Percentiles rank a stretch among this genome's conserved stretches.
Evolutionary conservation across 2,329 filamentous ascomycete species (phyloP).

Genomic region (Drechmeria coniospora): DNA sequence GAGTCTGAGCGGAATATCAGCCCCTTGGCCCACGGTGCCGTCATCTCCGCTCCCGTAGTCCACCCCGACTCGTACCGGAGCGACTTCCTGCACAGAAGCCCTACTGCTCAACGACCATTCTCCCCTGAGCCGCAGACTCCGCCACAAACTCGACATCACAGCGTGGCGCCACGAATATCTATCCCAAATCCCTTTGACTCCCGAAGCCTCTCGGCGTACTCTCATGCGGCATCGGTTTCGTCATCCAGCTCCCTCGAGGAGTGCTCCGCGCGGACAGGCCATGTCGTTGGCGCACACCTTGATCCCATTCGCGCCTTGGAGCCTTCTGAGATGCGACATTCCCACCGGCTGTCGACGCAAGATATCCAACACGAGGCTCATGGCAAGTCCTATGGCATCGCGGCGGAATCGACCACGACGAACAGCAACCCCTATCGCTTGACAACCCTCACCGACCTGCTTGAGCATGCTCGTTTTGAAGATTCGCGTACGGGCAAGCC

Average conservation of each 20-base stretch:
- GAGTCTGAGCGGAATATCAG: slow-evolving; percentile 5
- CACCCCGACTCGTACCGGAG: slow-evolving; percentile 26
- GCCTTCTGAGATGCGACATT: slow-evolving; percentile 9
- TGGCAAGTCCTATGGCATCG: slow-evolving; percentile 36
- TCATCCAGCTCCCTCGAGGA: slow-evolving; percentile 13
- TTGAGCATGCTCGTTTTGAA: slow-evolving; percentile 30
- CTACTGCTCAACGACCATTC: slow-evolving; percentile 1
- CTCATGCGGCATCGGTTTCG: slow-evolving; percentile 6
- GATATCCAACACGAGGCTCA: slow-evolving; percentile 25
- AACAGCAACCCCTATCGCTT: slow-evolving; percentile 12
- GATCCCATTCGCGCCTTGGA: slow-evolving; percentile 25
- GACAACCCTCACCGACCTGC: slow-evolving; percentile 39
- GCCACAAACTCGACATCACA: slow-evolving; percentile 3
- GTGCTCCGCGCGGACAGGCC: slow-evolving; percentile 10
- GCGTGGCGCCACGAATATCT: slow-evolving; percentile 9
- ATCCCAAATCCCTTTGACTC: slow-evolving; percentile 22
- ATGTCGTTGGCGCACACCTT: slow-evolving; percentile 12
- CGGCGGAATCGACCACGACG: slow-evolving; percentile 31
- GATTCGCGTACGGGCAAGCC: slow-evolving; percentile 24
- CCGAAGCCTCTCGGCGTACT: slow-evolving; percentile 11
- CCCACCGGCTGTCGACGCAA: slow-evolving; percentile 15
- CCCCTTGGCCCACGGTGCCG: slow-evolving; percentile 18
- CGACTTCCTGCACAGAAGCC: slow-evolving; percentile 37
- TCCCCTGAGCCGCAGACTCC: background rate
- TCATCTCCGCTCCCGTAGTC: slow-evolving; percentile 43